Evolutionary conservation across 495 filamentous ascomycete species (phyloP).

Genomic region (Wilcoxina mikolae): DNA sequence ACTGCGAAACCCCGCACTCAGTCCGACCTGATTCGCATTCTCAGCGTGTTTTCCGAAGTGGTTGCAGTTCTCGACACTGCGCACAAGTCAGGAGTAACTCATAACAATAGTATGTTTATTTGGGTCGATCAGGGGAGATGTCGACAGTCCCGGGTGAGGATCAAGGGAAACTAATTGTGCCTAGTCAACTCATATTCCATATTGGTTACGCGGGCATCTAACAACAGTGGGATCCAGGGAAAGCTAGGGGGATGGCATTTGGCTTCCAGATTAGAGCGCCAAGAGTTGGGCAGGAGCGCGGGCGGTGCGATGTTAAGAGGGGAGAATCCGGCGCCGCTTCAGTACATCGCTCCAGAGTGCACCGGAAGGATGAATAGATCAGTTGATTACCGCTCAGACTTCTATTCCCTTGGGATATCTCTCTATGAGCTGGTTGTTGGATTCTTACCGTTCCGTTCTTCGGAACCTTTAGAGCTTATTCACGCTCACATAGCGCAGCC

Average conservation of each 20-base stretch:
- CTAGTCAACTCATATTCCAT: conserved; percentile 24
- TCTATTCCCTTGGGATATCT: conserved; percentile 27
- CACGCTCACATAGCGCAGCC: conserved; percentile 28
- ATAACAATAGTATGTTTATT: conserved; percentile 17
- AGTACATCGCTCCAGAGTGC: conserved; percentile 28
- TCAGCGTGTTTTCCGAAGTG: conserved; percentile 27
- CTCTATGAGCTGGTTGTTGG: conserved; percentile 28
- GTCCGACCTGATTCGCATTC: conserved; percentile 27
- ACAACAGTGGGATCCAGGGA: conserved; percentile 14
- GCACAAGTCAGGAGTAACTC: conserved; percentile 24
- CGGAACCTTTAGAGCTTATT: conserved; percentile 27
- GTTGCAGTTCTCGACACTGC: conserved; percentile 24
- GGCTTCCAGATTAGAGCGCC: conserved; percentile 25
- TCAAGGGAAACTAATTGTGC: too few relatives aligned
- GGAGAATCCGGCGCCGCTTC: conserved; percentile 26
- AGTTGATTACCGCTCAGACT: conserved; percentile 27
- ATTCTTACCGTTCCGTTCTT: conserved; percentile 25
- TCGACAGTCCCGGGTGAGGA: neutral
- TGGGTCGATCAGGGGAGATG: neutral
- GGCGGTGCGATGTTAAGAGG: conserved; percentile 25
- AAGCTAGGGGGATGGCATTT: conserved; percentile 29
- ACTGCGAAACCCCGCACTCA: conserved; percentile 25
- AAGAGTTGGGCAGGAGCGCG: conserved; percentile 22
- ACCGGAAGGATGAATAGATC: conserved; percentile 29
- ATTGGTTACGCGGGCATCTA: conserved; percentile 8